Base-by-base conservation (phyloP, 352 stramenopile species). In the Globisporangium takayamanum region DNA sequence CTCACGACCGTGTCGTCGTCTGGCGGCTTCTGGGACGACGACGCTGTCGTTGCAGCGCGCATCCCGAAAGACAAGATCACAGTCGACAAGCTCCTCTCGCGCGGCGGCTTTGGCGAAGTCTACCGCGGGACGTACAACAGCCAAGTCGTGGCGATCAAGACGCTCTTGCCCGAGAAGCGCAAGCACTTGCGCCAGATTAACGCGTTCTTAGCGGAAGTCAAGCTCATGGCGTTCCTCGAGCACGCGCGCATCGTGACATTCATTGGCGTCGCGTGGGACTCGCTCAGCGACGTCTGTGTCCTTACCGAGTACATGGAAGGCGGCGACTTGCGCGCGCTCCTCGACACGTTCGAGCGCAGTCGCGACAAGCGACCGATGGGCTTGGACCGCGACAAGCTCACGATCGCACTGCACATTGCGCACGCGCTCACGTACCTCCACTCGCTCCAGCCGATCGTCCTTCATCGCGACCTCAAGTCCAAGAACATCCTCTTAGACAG, bases 401-500 rank as follows among this genome's bases (percentile, higher is more conserved):
- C 66, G 49, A 83, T 86, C 45, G 73, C 76, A 4, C 55, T 81
- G 10, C 64, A 83, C 33, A 63, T 86, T 5, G 70, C 55, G 0
- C 39, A 78, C 22, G 76, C 66, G 8, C 57, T 86, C 2, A 66
- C 69, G 56, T 86, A 86, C 55, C 55, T 86, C 11, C 76, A 86
- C 58, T 81, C 76, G 15, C 63, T 81, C 41, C 47, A 76, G 50
- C 70, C 73, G 3, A 69, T 59, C 2, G 69, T 76, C 39, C 44
- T 77, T 16, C 64, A 77, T 49, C 60, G 69, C 44, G 69, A 74
- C 41, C 57, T 77, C 30, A 74, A 74, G 60, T 78, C 70, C 2
- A 75, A 75, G 59, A 78, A 75, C 48, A 71, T 75, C 20, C 20
- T 78, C 44, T 37, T 78, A 0, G 74, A 49, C 22, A 72, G 62